Conservation (phyloP, 208 protist genomes). For the Sergeia podlipaevii region DNA sequence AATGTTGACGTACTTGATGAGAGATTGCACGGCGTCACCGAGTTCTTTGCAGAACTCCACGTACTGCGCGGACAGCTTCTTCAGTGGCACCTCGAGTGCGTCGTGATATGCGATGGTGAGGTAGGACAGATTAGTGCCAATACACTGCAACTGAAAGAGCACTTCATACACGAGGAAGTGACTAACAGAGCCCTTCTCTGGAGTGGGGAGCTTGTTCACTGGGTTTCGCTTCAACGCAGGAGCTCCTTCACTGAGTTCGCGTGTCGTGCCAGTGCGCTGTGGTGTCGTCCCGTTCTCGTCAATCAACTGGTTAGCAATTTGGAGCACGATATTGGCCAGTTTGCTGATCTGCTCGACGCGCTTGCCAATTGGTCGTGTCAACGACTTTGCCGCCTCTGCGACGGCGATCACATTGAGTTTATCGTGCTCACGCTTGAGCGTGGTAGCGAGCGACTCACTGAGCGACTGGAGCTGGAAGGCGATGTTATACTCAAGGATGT, state of each 20-base stretch:
- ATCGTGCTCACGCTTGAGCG: constrained; percentile 58
- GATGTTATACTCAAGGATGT: constrained; percentile 76
- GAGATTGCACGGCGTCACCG: constrained; percentile 34
- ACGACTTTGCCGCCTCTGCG: constrained; percentile 12
- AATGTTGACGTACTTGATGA: constrained; percentile 76
- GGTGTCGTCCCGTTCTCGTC: constrained; percentile 26
- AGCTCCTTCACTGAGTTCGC: constrained; percentile 21
- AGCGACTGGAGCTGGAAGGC: constrained; percentile 83
- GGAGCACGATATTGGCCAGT: constrained; percentile 76
- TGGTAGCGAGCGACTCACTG: constrained; percentile 52
- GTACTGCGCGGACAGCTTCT: constrained; percentile 46
- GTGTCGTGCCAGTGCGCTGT: constrained; percentile 19
- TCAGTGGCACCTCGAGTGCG: constrained; percentile 49
- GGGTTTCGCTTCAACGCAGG: constrained; percentile 40
- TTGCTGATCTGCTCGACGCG: constrained; percentile 44
- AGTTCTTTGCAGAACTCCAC: constrained; percentile 59
- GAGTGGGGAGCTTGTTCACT: constrained; percentile 57
- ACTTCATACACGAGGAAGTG: constrained; percentile 79
- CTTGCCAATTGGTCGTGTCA: constrained; percentile 22
- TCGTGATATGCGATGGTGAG: constrained; percentile 48
- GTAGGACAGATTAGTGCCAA: constrained; percentile 70
- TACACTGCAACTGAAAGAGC: constrained; percentile 80
- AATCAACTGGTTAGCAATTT: constrained; percentile 64
- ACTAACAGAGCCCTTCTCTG: constrained; percentile 43
- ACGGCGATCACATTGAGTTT: constrained; percentile 34